A percentile compares a stretch with the other conserved stretches of the same genome.
phyloP scores from a whole-genome alignment of 2,329 filamentous ascomycete genomes.

The Cladophialophora yegresii region DNA sequence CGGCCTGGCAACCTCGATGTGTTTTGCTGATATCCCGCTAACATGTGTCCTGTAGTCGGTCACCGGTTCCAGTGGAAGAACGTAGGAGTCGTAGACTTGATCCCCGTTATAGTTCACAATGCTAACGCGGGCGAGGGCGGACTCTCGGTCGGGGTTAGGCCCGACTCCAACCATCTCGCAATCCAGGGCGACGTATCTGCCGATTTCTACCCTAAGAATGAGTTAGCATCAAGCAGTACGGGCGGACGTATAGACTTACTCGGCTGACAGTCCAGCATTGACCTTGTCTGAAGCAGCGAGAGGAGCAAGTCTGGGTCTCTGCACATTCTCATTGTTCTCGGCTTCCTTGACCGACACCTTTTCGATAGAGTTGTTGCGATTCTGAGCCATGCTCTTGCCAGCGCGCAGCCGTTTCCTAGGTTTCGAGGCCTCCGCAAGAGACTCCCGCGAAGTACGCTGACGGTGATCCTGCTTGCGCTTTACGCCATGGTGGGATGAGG shows the following conservation, averaged over 20 bases:
- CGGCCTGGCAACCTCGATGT: constrained; percentile 68
- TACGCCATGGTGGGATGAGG: constrained; percentile 41
- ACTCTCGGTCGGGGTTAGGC: constrained; percentile 63
- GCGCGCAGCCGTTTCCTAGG: constrained; percentile 22
- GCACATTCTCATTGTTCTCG: constrained; percentile 12
- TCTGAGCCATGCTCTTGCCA: constrained; percentile 18
- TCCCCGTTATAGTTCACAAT: constrained; percentile 91
- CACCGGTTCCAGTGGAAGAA: constrained; percentile 73
- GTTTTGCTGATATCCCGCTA: constrained; percentile 74
- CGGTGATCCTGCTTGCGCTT: constrained; percentile 33
- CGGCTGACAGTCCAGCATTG: constrained; percentile 25
- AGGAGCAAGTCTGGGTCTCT: constrained; percentile 14
- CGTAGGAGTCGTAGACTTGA: constrained; percentile 92
- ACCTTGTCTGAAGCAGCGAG: constrained; percentile 15
- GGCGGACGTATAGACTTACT: constrained; percentile 14
- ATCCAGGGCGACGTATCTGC: constrained; percentile 90
- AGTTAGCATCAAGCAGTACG: constrained; percentile 2
- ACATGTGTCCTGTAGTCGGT: constrained; percentile 89
- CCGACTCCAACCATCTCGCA: constrained; percentile 97
- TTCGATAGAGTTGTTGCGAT: constrained; percentile 40
- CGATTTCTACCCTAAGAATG: constrained; percentile 63
- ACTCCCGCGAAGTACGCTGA: constrained; percentile 11
- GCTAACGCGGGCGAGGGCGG: constrained; percentile 80
- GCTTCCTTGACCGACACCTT: constrained; percentile 55
- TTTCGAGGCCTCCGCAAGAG: constrained; percentile 13